phyloP scores from a whole-genome alignment of 495 filamentous ascomycete species.

The Annulohypoxylon moriforme region DNA sequence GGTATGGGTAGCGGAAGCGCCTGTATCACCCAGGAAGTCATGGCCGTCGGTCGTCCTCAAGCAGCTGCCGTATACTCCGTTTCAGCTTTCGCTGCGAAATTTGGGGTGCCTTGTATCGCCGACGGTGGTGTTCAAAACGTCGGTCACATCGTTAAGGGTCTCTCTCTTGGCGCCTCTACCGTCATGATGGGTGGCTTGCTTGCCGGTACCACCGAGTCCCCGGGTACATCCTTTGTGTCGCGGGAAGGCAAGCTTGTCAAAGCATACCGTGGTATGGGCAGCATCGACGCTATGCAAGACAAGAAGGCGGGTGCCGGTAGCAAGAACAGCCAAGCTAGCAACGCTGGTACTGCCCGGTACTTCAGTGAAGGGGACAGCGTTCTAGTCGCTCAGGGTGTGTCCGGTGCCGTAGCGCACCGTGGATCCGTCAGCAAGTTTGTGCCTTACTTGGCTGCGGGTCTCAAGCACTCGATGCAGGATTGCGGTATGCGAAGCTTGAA shows the following conservation, averaged over 20 bases:
- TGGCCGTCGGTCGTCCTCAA: slow-evolving; percentile 97
- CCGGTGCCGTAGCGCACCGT: slow-evolving; percentile 71
- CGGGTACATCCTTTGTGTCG: slow-evolving; percentile 95
- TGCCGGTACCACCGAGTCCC: slow-evolving; percentile 96
- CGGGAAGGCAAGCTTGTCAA: slow-evolving; percentile 97
- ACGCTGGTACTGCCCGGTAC: slow-evolving; percentile 97
- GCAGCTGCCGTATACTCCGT: slow-evolving; percentile 92
- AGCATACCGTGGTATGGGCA: slow-evolving; percentile 98
- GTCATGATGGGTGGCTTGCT: slow-evolving; percentile 99
- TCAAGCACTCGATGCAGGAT: slow-evolving; percentile 98
- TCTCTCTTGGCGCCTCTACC: slow-evolving; percentile 91
- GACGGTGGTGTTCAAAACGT: slow-evolving; percentile 99
- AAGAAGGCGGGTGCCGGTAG: slow-evolving; percentile 80
- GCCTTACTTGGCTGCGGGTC: slow-evolving; percentile 91
- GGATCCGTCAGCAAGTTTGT: slow-evolving; percentile 91
- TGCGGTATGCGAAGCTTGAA: slow-evolving; percentile 83
- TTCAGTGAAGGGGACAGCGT: slow-evolving; percentile 96
- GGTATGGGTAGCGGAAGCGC: slow-evolving; percentile 98
- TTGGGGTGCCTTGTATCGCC: slow-evolving; percentile 97
- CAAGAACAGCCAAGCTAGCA: slow-evolving; percentile 84
- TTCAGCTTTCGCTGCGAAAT: slow-evolving; percentile 84
- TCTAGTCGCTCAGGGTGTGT: slow-evolving; percentile 96
- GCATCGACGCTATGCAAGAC: slow-evolving; percentile 99
- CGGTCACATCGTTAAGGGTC: slow-evolving; percentile 98
- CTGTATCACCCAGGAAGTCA: slow-evolving; percentile 99